Evolutionary conservation across 129 eudicot genomes (phyloP).

Genomic region (Heracleum sosnowskyi): DNA sequence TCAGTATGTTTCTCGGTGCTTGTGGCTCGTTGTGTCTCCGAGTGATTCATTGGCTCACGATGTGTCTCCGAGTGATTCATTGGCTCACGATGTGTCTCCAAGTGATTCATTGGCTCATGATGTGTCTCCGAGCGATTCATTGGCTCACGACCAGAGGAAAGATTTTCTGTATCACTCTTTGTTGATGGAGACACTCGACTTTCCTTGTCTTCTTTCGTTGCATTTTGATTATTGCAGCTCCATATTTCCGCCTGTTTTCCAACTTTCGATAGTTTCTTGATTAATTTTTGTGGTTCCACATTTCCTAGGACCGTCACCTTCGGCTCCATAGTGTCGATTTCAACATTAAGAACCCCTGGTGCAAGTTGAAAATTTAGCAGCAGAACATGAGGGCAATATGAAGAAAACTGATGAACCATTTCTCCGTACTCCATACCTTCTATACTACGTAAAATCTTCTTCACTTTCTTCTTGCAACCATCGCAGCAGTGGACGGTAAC

Average conservation of each 20-base stretch:
- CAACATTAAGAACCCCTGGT: slow-evolving; percentile 14
- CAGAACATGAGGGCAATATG: neutral
- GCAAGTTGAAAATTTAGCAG: slow-evolving; percentile 1
- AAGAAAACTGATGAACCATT: neutral
- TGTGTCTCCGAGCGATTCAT: neutral
- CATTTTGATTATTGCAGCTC: slow-evolving; percentile 5
- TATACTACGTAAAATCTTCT: slow-evolving; percentile 6
- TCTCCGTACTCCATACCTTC: slow-evolving; percentile 6
- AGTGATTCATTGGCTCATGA: neutral
- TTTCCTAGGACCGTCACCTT: slow-evolving; percentile 12
- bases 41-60: neutral
- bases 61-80: neutral
- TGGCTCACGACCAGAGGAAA: neutral
- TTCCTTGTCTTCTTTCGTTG: neutral
- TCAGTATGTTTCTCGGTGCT: neutral
- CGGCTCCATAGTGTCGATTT: slow-evolving; percentile 9
- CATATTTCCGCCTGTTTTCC: slow-evolving; percentile 17
- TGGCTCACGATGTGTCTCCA: neutral
- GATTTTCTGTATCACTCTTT: neutral
- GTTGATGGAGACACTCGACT: neutral
- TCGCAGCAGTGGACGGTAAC: slow-evolving; percentile 19
- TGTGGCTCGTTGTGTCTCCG: neutral
- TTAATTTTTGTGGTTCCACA: slow-evolving; percentile 8
- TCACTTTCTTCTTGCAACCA: slow-evolving; percentile 20
- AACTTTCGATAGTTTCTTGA: slow-evolving; percentile 12